Evolutionary conservation across 805 yeast genomes (phyloP).

Genomic region (Candida stauntonica): DNA sequence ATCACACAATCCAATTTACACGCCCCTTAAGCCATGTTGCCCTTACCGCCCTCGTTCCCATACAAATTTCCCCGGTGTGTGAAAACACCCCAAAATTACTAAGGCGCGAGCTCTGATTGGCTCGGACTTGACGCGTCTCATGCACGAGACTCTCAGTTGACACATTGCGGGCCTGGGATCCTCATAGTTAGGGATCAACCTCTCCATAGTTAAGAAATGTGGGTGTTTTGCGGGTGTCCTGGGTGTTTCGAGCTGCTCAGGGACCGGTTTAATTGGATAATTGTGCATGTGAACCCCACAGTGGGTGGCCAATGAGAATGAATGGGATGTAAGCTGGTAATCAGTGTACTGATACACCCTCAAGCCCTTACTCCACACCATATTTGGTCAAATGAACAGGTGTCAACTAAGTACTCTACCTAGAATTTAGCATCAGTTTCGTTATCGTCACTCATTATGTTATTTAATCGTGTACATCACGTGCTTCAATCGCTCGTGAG

Average conservation of each 20-base stretch:
- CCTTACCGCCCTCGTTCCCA: background rate
- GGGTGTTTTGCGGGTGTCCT: constrained; percentile 19
- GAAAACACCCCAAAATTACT: constrained; percentile 14
- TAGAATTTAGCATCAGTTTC: background rate
- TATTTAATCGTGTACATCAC: no score
- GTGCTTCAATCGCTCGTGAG: constrained; percentile 6
- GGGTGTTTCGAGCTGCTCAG: background rate
- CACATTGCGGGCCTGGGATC: constrained; percentile 3
- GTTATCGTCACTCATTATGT: no score
- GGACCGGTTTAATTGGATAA: constrained; percentile 6
- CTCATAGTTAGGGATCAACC: constrained; percentile 12
- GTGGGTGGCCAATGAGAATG: constrained; percentile 10
- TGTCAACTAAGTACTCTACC: background rate
- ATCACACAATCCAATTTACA: background rate
- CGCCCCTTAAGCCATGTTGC: background rate
- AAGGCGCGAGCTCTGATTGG: constrained; percentile 7
- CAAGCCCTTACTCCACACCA: constrained; percentile 1
- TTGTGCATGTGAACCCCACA: constrained; percentile 4
- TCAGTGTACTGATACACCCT: no score
- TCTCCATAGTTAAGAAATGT: constrained; percentile 8
- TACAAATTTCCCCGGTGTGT: background rate
- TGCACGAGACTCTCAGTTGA: constrained; percentile 3
- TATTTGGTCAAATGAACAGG: background rate
- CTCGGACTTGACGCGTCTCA: background rate
- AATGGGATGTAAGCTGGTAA: constrained; percentile 5